Evolutionary conservation across 352 stramenopile genomes (phyloP).

Genomic region (Peronospora belbahrii): DNA sequence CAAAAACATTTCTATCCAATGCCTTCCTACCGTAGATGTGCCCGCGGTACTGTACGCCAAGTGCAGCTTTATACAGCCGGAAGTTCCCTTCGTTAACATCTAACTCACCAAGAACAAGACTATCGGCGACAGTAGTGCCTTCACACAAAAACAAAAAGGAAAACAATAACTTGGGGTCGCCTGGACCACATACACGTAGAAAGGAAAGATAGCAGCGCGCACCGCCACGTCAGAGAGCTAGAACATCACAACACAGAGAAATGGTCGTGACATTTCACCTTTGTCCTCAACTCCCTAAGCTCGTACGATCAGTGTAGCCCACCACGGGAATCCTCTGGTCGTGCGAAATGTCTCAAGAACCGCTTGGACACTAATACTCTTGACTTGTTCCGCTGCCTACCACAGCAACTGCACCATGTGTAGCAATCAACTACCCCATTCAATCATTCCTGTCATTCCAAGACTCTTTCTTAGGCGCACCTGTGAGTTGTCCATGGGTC

Average conservation of each 20-base stretch:
- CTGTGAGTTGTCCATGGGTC: constrained; percentile 30
- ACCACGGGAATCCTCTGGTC: constrained; percentile 66
- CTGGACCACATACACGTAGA: constrained; percentile 67
- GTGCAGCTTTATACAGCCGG: constrained; percentile 56
- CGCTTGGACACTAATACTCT: constrained; percentile 44
- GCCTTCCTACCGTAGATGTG: constrained; percentile 46
- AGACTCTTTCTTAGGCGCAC: constrained; percentile 1
- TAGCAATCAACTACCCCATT: too few species aligned
- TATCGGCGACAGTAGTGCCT: too few species aligned
- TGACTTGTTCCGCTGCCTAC: constrained; percentile 11
- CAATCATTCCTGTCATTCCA: background rate
- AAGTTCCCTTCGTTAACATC: constrained; percentile 37
- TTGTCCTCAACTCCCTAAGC: background rate
- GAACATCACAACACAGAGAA: background rate
- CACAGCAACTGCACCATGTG: constrained; percentile 27
- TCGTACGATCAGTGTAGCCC: constrained; percentile 52
- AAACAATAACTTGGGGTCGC: constrained; percentile 38
- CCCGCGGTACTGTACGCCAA: constrained; percentile 67
- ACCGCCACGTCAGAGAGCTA: constrained; percentile 54
- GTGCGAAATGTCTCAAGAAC: constrained; percentile 53
- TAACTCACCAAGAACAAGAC: constrained; percentile 6
- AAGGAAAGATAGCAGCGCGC: constrained; percentile 56
- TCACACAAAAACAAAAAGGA: background rate
- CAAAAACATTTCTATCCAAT: background rate
- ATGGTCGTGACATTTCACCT: background rate